These are phyloP conservation scores for Chalaropsis ovoidea DNA, from an alignment of 2,329 filamentous ascomycete species.

Conservation along the genomic window DNA sequence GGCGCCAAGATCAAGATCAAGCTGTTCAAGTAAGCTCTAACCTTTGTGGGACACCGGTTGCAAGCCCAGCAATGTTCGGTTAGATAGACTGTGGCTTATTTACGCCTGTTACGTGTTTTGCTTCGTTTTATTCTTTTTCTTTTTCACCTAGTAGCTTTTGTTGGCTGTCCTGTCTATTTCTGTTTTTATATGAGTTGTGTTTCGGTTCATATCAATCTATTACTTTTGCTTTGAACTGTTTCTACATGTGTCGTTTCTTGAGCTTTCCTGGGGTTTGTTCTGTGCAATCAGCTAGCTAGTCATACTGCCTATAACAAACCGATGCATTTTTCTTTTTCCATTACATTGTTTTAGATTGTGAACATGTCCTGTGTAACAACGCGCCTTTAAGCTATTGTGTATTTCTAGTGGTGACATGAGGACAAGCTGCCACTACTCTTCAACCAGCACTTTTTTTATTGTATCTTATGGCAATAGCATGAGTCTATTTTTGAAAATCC, in stretches of 20 bases:
- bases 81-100: constrained; percentile 15
- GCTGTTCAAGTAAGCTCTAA: constrained; percentile 24
- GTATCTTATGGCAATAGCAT: no score
- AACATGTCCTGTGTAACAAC: no score
- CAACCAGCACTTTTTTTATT: no score
- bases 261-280: not conserved
- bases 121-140: constrained; percentile 19
- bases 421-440: no score
- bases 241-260: not conserved
- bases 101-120: constrained; percentile 24
- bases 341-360: not conserved
- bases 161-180: constrained; percentile 15
- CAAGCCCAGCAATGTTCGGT: constrained; percentile 7
- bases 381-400: no score
- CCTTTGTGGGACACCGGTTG: not conserved
- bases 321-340: not conserved
- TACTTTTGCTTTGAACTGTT: constrained; percentile 4
- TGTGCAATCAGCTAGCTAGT: constrained; percentile 1
- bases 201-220: constrained; percentile 15
- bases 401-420: no score
- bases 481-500: no score
- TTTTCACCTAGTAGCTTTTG: constrained; percentile 3
- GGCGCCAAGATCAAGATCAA: constrained; percentile 26
- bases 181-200: constrained; percentile 16
- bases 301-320: not conserved